These are phyloP conservation scores for Cladosporium sp. DNA, from an alignment of 2,329 filamentous ascomycete genomes.

Conservation along the genomic window DNA sequence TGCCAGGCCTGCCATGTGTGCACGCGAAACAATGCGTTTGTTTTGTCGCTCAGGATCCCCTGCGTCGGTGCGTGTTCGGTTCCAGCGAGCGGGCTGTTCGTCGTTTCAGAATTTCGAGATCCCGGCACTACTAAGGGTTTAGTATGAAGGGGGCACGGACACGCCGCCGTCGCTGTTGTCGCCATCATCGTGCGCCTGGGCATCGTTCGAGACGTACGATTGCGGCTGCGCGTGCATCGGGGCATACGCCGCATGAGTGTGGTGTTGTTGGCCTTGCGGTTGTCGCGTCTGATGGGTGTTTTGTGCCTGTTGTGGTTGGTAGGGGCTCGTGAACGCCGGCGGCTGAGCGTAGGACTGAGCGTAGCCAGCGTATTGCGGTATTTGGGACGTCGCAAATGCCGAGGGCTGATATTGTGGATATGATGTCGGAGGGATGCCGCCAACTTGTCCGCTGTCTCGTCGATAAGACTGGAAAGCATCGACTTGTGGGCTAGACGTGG, in stretches of 20 bases:
- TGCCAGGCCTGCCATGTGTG: background rate
- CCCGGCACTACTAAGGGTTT: conserved; percentile 15
- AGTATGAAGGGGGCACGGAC: conserved; percentile 27
- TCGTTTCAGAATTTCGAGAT: conserved; percentile 18
- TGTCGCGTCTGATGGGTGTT: conserved; percentile 11
- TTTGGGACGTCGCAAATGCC: conserved; percentile 28
- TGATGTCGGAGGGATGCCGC: conserved; percentile 28
- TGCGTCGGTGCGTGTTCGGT: conserved; percentile 1
- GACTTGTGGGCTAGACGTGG: conserved; percentile 18
- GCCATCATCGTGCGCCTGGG: conserved; percentile 23
- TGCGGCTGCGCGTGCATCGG: conserved; percentile 21
- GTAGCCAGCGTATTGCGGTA: conserved; percentile 31
- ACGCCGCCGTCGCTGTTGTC: conserved; percentile 28
- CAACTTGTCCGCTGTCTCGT: conserved; percentile 28
- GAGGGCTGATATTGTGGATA: conserved; percentile 33
- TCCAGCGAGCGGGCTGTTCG: conserved; percentile 3
- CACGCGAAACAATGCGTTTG: conserved; percentile 12
- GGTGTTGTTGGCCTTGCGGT: conserved; percentile 13
- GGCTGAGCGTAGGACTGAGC: conserved; percentile 26
- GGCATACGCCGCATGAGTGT: conserved; percentile 16
- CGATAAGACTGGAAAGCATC: conserved; percentile 26
- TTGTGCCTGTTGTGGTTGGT: conserved; percentile 21
- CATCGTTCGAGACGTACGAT: conserved; percentile 22
- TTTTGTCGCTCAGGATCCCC: conserved; percentile 5
- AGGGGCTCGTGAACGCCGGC: conserved; percentile 24